Evolutionary conservation across 78 protist genomes (phyloP).

Genomic region (Planoprotostelium fungivorum): DNA sequence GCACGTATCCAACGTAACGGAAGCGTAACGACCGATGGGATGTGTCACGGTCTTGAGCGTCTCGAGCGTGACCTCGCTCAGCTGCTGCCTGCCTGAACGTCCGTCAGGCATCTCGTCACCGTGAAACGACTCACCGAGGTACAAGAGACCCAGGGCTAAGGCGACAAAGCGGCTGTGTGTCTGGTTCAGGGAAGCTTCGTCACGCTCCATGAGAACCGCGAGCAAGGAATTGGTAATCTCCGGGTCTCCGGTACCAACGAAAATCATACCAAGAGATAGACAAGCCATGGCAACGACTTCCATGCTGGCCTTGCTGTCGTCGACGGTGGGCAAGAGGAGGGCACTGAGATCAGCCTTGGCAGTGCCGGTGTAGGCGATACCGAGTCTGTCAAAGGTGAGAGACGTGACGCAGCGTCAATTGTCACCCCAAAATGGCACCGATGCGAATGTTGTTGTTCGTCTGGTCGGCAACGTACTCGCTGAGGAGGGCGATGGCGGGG

Average conservation of each 20-base stretch:
- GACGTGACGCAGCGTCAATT: neutral
- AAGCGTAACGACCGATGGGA: conserved; percentile 44
- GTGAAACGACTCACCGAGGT: conserved; percentile 39
- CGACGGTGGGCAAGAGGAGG: conserved; percentile 50
- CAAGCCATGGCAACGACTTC: conserved; percentile 81
- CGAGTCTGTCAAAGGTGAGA: conserved; percentile 18
- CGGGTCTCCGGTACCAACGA: conserved; percentile 83
- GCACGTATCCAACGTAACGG: conserved; percentile 74
- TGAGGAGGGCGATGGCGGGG: conserved; percentile 83
- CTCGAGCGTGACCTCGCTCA: conserved; percentile 76
- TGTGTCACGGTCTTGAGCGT: conserved; percentile 66
- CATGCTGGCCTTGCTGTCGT: conserved; percentile 58
- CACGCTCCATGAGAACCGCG: conserved; percentile 40
- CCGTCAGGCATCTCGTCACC: neutral
- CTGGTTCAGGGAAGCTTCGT: conserved; percentile 9
- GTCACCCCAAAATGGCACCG: conserved; percentile 33
- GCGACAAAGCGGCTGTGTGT: conserved; percentile 49
- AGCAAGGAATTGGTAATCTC: conserved; percentile 62
- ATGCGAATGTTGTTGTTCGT: conserved; percentile 7
- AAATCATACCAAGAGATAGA: conserved; percentile 85
- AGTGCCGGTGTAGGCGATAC: conserved; percentile 81
- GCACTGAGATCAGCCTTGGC: conserved; percentile 44
- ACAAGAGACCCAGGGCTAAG: conserved; percentile 79
- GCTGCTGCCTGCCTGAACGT: conserved; percentile 60
- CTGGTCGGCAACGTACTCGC: conserved; percentile 40